Base-by-base conservation (phyloP, 495 filamentous ascomycete genomes). In the Diplogelasinospora grovesii region DNA sequence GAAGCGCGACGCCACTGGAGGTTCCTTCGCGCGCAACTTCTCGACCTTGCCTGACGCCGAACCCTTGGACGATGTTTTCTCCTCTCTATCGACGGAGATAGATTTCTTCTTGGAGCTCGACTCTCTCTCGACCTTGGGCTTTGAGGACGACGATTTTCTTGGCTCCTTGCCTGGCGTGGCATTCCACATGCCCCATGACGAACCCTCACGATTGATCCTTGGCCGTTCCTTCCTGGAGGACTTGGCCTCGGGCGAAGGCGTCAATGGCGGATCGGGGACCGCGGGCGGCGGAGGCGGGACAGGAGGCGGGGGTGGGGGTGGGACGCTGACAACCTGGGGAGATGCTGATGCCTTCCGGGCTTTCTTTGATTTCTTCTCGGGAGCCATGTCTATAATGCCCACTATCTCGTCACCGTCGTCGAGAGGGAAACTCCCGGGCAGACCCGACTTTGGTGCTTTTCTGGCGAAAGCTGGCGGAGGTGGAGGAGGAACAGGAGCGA, bases 371-470 rank as follows among this genome's bases (percentile, higher is more conserved):
- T 44, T 31, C 45, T 72, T 64, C 49, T 64, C 63, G 7, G 57
- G 44, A 5, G 60, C 57, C 63, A 71, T 68, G 26, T 73, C 71
- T 43, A 71, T 44, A 21, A 69, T 59, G 4, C 70, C 63, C 20
- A 68, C 47, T 24, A 70, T 66, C 47, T 74, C 65, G 29, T 74
- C 64, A 23, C 63, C 49, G 22, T 60, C 52, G 36, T 66, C 67
- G 19, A 48, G 16, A 3, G 73, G 74, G 46, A 73, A 75, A 14
- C 61, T 64, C 32, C 71, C 71, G 32, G 73, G 74, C 10, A 70
- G 41, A 1, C 50, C 59, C 22, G 61, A 81, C 68, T 27, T 32
- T 70, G 71, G 45, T 75, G 69, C 23, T 11, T 11, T 22, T 22
- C 15, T n/a, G 53, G 80, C n/a, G n/a, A n/a, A n/a, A n/a, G n/a